Conservation (phyloP, 495 filamentous ascomycete species). For the Viridothelium virens region DNA sequence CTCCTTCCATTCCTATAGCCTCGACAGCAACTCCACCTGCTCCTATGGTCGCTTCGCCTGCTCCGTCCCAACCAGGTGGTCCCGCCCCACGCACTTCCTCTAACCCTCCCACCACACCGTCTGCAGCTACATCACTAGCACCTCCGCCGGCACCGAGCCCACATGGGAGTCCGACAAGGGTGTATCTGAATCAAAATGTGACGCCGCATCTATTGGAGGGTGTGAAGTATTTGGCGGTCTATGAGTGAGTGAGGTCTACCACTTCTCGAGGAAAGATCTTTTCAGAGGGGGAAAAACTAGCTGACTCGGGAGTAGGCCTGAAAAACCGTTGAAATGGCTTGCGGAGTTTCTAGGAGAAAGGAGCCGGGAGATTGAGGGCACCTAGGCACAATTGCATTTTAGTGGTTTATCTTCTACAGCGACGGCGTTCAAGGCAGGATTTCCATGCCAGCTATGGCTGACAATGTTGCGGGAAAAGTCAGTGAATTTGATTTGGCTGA, state of each 20-base stretch:
- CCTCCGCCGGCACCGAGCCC: slow-evolving; percentile 35
- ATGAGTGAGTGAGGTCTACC: slow-evolving; percentile 45
- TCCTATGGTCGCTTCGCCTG: neutral
- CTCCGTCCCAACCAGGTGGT: neutral
- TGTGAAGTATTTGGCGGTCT: slow-evolving; percentile 78
- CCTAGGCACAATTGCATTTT: neutral
- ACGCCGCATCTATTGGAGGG: slow-evolving; percentile 79
- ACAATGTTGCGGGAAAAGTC: neutral
- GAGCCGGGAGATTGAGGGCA: slow-evolving; percentile 57
- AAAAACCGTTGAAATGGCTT: slow-evolving; percentile 75
- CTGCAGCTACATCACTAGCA: slow-evolving; percentile 32
- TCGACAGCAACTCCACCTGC: neutral
- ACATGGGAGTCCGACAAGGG: slow-evolving; percentile 77
- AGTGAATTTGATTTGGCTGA: neutral
- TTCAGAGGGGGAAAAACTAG: neutral
- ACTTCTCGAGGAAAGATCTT: neutral
- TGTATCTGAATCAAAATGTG: slow-evolving; percentile 85
- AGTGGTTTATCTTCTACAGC: neutral
- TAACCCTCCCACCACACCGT: slow-evolving; percentile 32
- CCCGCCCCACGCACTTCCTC: slow-evolving; percentile 11
- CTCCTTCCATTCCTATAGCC: neutral
- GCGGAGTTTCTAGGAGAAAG: slow-evolving; percentile 80
- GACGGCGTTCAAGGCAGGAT: neutral
- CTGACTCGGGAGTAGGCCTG: slow-evolving; percentile 46
- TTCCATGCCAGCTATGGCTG: neutral